Evolutionary conservation across 345 rosid species (phyloP).

Genomic region (Hibiscus trionum): DNA sequence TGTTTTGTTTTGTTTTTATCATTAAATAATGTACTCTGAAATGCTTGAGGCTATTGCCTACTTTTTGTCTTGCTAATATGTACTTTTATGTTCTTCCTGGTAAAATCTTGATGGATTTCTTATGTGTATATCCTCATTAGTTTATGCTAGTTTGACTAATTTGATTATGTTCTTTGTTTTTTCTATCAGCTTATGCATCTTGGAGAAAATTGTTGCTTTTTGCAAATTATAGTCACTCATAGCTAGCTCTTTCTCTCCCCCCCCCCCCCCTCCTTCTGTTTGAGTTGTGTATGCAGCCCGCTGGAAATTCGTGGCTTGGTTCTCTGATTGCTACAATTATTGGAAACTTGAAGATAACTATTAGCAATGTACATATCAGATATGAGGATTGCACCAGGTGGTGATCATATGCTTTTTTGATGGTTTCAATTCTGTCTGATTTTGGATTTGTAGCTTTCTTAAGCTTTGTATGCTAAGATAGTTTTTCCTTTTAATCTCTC

Average conservation of each 20-base stretch:
- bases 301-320: conserved; percentile 92
- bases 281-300: conserved; percentile 41
- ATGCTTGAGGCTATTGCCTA: not conserved
- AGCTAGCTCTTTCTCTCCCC: conserved; percentile 20
- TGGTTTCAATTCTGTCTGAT: not conserved
- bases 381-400: conserved; percentile 89
- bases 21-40: not conserved
- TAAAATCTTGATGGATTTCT: not conserved
- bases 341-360: conserved; percentile 95
- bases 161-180: not conserved
- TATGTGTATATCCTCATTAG: not conserved
- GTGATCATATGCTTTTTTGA: conserved; percentile 17
- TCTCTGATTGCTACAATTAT: conserved; percentile 88
- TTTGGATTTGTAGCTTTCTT: conserved; percentile 9
- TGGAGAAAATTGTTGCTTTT: not conserved
- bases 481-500: not conserved
- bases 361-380: conserved; percentile 96
- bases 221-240: not conserved
- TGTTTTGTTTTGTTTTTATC: not conserved
- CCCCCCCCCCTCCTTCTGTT: not conserved
- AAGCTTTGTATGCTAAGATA: not conserved
- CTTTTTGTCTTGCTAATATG: not conserved
- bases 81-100: not conserved
- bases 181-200: not conserved
- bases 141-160: not conserved